Evolutionary conservation across 1,284 basidiomycete species (phyloP).

Genomic region (Heterobasidion annosum): DNA sequence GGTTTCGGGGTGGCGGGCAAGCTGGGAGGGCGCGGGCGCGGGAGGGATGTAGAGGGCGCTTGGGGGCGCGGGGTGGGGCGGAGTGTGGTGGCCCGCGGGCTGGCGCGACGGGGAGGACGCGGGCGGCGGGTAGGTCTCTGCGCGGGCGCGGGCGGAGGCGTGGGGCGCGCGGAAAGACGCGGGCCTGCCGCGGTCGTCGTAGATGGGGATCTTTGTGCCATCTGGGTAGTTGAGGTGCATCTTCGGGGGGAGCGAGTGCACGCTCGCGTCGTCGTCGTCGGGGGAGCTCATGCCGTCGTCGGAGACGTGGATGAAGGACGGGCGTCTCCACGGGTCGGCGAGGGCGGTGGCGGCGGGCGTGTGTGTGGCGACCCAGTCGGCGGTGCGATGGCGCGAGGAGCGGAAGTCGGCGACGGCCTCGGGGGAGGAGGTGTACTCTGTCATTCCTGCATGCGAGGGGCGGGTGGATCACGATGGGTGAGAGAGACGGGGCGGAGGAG

Average conservation of each 20-base stretch:
- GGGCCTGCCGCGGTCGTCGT: not conserved
- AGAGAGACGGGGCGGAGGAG: not conserved
- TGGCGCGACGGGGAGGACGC: slow-evolving; percentile 4
- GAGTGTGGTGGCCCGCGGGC: not conserved
- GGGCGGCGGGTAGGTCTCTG: slow-evolving; percentile 4
- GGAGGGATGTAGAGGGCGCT: slow-evolving; percentile 4
- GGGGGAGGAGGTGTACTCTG: slow-evolving; percentile 54
- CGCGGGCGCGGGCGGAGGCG: not conserved
- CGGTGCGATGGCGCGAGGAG: slow-evolving; percentile 48
- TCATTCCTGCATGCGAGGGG: slow-evolving; percentile 31
- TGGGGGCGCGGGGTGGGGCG: slow-evolving; percentile 5
- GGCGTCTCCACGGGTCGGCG: slow-evolving; percentile 50
- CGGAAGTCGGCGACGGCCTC: slow-evolving; percentile 48
- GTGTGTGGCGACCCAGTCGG: slow-evolving; percentile 39
- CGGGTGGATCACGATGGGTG: slow-evolving; percentile 6
- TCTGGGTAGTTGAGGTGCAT: slow-evolving; percentile 63
- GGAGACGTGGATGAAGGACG: slow-evolving; percentile 36
- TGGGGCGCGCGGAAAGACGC: not conserved
- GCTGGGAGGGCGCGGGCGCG: slow-evolving; percentile 5
- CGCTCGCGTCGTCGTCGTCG: slow-evolving; percentile 53
- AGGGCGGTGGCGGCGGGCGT: slow-evolving; percentile 31
- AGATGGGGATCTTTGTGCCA: slow-evolving; percentile 25
- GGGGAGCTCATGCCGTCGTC: slow-evolving; percentile 35
- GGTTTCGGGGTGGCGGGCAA: slow-evolving; percentile 7
- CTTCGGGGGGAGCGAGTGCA: slow-evolving; percentile 57